phyloP scores from a whole-genome alignment of 768 basidiomycete genomes.

The Fibroporia radiculosa region DNA sequence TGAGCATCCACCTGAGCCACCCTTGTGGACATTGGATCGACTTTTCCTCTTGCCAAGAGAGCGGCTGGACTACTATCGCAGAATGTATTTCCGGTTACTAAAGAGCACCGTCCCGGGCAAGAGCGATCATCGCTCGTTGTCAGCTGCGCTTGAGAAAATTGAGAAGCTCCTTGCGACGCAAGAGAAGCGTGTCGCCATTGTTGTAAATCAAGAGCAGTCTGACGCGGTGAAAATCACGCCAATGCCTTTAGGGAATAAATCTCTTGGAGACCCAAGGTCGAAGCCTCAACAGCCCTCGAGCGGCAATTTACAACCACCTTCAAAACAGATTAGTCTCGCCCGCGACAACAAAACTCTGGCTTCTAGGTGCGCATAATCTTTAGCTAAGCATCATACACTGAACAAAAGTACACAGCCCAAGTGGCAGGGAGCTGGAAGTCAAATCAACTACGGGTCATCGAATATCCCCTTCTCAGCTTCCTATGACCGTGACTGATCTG shows the following conservation, averaged over 20 bases:
- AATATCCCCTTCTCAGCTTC: conserved; percentile 42
- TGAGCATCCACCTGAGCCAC: conserved; percentile 27
- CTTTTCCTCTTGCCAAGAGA: conserved; percentile 82
- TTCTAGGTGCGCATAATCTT: too few species aligned
- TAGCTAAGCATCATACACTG: too few species aligned
- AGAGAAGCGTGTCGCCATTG: conserved; percentile 48
- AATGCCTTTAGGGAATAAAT: too few species aligned
- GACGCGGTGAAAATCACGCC: conserved; percentile 4
- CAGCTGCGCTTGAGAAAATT: conserved; percentile 74
- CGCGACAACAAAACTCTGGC: too few species aligned
- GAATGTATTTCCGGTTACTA: conserved; percentile 77
- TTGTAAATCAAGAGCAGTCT: conserved; percentile 39
- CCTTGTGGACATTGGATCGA: conserved; percentile 75
- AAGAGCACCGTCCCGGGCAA: conserved; percentile 82
- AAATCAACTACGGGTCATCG: too few species aligned
- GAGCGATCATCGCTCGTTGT: conserved; percentile 77
- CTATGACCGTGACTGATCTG: conserved; percentile 63
- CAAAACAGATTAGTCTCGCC: too few species aligned
- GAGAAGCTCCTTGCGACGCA: conserved; percentile 63
- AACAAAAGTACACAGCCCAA: too few species aligned
- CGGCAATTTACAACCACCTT: too few species aligned
- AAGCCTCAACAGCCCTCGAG: too few species aligned
- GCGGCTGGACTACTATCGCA: conserved; percentile 87
- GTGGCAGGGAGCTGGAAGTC: too few species aligned
- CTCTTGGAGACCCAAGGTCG: too few species aligned